Percentiles rank a stretch among this genome's conserved stretches.
Conservation (phyloP, 306 rosid genomes). For the Herpetospermum pedunculosum region DNA sequence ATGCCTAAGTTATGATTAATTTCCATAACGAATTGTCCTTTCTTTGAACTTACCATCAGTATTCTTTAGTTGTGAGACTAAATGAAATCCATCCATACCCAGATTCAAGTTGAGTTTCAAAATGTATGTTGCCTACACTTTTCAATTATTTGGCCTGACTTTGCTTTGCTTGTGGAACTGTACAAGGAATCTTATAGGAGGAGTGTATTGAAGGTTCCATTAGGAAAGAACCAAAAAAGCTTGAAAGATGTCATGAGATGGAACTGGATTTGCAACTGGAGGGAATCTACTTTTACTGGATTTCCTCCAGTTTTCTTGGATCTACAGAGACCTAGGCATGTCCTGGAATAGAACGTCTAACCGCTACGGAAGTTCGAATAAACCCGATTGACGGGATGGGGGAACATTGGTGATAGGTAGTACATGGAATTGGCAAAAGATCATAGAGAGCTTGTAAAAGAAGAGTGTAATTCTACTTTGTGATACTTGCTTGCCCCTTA, state of each 20-base stretch:
- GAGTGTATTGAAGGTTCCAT: background rate
- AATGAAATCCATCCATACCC: background rate
- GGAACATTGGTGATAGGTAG: background rate
- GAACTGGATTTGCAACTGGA: background rate
- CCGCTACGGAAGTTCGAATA: background rate
- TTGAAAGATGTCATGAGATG: background rate
- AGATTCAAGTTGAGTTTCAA: background rate
- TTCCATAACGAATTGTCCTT: background rate
- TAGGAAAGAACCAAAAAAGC: background rate
- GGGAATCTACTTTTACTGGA: background rate
- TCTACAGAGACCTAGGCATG: background rate
- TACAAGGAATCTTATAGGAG: background rate
- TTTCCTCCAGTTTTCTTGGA: slow-evolving; percentile 2
- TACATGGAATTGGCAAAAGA: background rate
- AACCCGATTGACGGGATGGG: background rate
- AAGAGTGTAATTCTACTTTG: background rate
- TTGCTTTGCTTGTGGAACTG: slow-evolving; percentile 6
- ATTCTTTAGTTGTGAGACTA: background rate
- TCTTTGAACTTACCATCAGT: background rate
- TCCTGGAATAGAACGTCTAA: background rate
- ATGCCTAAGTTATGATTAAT: background rate
- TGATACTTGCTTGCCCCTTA: background rate
- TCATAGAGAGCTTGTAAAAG: background rate
- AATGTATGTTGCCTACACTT: background rate
- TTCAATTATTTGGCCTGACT: background rate